Base-by-base conservation (phyloP, 768 basidiomycete species). In the Zangia roseola region DNA sequence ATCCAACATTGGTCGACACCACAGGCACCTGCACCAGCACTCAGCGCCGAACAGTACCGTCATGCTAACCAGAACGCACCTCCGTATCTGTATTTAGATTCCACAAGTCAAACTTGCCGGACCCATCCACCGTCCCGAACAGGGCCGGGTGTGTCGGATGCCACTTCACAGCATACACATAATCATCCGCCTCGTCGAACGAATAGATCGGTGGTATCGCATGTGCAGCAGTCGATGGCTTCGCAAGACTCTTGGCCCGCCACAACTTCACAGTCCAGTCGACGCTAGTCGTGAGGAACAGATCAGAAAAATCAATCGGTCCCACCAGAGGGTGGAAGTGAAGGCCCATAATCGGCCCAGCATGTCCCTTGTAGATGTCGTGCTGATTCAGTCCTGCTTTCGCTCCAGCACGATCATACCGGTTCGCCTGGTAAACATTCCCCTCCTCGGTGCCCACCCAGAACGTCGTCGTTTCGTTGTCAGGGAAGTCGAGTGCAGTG, bases 211-310 rank as follows among this genome's bases (percentile, higher is more conserved):
- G 91, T 0, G 80, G 38, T n/a, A 94, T 75, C 16, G 69, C 66
- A 9, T 66, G 66, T 16, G 74, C 72, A 1, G 72, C 61, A 31
- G 84, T 83, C 7, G 86, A 84, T 8, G 88, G 81, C 68, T 91
- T 91, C 36, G 86, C 75, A 33, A 86, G 71, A 10, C 81, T 82
- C 69, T 84, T 91, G 8, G 91, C 80, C 35, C 93, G 78, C 97
- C 97, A 99, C 2, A 99, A 73, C 69, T 98, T 97, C 61, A 97
- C 89, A 10, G 95, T 98, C 97, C 97, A 99, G 67, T 99, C 97
- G 30, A 91, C 94, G 10, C 90, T 91, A 55, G 86, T 80, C 14
- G 91, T 92, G 53, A 99, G 71, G 77, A 98, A 98, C 52, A 98
- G 70, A 67, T 99, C 97, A 5, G 87, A 90, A 69, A 98, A 94